A percentile compares a stretch with the other conserved stretches of the same genome.
Evolutionary conservation across 148 eudicot genomes (phyloP).

Genomic region (Nepenthes mirabilis): DNA sequence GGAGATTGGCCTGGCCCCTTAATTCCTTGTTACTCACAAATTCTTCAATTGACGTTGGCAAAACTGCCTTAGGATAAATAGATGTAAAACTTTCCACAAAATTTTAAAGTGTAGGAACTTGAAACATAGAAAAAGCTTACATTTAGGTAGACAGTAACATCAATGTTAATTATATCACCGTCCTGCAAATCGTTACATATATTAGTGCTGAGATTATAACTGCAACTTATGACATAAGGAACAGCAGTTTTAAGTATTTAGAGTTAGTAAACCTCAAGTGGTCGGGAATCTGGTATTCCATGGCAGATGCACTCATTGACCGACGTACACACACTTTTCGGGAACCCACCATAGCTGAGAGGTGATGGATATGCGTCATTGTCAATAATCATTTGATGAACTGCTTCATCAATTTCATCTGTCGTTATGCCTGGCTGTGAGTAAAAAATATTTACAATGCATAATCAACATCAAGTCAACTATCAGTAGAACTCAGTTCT

Average conservation of each 20-base stretch:
- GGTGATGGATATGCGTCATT: slow-evolving; percentile 99
- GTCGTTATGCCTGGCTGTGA: slow-evolving; percentile 96
- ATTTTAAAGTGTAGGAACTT: neutral
- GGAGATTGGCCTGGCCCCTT: too few species aligned
- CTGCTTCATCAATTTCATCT: slow-evolving; percentile 95
- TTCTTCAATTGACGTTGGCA: too few species aligned
- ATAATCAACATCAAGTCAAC: neutral
- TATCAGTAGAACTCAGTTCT: neutral
- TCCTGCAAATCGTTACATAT: slow-evolving; percentile 46
- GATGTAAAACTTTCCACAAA: neutral
- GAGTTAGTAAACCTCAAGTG: slow-evolving; percentile 58
- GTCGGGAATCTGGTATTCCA: slow-evolving; percentile 96
- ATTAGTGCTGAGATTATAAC: neutral
- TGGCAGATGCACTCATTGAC: slow-evolving; percentile 99
- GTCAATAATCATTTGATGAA: slow-evolving; percentile 95
- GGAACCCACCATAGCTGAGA: slow-evolving; percentile 96
- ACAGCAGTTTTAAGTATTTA: neutral
- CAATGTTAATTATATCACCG: slow-evolving; percentile 89
- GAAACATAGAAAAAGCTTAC: slow-evolving; percentile 31
- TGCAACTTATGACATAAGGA: neutral
- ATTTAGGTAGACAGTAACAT: slow-evolving; percentile 84
- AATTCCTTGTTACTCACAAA: too few species aligned
- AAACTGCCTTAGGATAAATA: neutral
- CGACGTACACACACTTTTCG: slow-evolving; percentile 99
- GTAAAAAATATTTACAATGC: slow-evolving; percentile 8